Evolutionary conservation across 495 filamentous ascomycete genomes (phyloP).

Genomic region (Patellaria atrata): DNA sequence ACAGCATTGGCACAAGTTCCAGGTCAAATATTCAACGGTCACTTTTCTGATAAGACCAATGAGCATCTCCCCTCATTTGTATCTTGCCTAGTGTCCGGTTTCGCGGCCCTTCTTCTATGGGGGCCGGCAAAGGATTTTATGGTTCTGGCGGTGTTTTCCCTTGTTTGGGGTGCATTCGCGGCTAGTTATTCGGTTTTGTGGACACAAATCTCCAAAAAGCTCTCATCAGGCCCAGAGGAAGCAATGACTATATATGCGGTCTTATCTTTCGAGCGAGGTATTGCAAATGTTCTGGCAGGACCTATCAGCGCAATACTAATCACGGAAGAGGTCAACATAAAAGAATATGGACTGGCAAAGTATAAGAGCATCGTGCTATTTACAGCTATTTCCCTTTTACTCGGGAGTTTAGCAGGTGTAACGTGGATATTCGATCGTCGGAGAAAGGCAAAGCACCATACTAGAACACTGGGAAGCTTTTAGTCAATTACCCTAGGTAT

Average conservation of each 20-base stretch:
- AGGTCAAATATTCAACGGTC: constrained; percentile 16
- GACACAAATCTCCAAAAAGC: constrained; percentile 5
- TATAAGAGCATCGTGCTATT: constrained; percentile 15
- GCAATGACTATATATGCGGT: constrained; percentile 11
- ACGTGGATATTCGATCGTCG: no score
- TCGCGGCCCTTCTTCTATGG: constrained; percentile 15
- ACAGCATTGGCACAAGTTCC: constrained; percentile 13
- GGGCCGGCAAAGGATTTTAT: constrained; percentile 11
- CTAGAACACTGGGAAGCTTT: no score
- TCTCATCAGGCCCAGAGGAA: constrained; percentile 1
- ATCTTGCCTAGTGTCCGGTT: constrained; percentile 7
- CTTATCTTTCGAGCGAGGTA: constrained; percentile 16
- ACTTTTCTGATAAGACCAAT: constrained; percentile 14
- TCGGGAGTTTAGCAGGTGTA: no score
- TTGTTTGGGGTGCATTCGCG: constrained; percentile 12
- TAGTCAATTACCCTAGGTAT: no score
- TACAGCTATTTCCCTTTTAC: constrained; percentile 1
- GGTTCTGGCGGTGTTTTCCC: constrained; percentile 9
- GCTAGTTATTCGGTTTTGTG: constrained; percentile 17
- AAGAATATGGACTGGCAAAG: constrained; percentile 14
- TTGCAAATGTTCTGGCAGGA: constrained; percentile 15
- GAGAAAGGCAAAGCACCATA: no score
- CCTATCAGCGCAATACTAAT: constrained; percentile 15
- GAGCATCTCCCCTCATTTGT: constrained; percentile 10
- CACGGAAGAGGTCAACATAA: constrained; percentile 2